Evolutionary conservation across 306 rosid species (phyloP).

Genomic region (Lupinus albus): DNA sequence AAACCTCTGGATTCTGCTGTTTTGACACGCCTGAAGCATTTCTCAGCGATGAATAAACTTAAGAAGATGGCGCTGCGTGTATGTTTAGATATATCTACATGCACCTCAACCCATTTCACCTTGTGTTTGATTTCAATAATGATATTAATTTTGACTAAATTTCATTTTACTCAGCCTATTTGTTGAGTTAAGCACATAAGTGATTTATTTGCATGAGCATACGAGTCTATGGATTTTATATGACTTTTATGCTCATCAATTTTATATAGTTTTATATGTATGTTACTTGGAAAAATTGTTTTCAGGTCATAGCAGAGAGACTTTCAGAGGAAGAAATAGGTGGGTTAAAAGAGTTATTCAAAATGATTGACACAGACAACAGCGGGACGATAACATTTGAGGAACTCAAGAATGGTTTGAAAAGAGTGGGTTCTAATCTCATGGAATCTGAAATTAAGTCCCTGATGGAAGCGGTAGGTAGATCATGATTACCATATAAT

Average conservation of each 20-base stretch:
- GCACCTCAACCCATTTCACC: neutral
- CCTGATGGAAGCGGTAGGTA: slow-evolving; percentile 84
- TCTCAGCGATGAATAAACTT: slow-evolving; percentile 86
- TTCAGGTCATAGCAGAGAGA: slow-evolving; percentile 86
- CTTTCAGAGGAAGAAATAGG: slow-evolving; percentile 96
- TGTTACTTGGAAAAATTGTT: neutral
- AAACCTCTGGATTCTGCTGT: slow-evolving; percentile 89
- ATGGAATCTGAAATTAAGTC: slow-evolving; percentile 84
- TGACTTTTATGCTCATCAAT: slow-evolving; percentile 9
- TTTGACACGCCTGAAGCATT: slow-evolving; percentile 84
- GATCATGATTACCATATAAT: slow-evolving; percentile 39
- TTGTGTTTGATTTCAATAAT: slow-evolving; percentile 33
- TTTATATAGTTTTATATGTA: neutral
- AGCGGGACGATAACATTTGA: slow-evolving; percentile 87
- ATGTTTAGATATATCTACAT: slow-evolving; percentile 29
- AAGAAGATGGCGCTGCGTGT: slow-evolving; percentile 92
- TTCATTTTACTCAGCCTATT: slow-evolving; percentile 8
- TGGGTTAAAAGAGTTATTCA: slow-evolving; percentile 83
- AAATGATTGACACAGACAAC: slow-evolving; percentile 81
- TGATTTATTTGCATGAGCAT: slow-evolving; percentile 1
- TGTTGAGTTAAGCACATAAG: neutral
- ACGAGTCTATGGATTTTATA: slow-evolving; percentile 9
- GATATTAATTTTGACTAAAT: slow-evolving; percentile 9
- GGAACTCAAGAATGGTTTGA: slow-evolving; percentile 81
- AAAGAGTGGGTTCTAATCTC: slow-evolving; percentile 77